Base-by-base conservation (phyloP, 169 alveolate species). In the Miamiensis avidus region DNA sequence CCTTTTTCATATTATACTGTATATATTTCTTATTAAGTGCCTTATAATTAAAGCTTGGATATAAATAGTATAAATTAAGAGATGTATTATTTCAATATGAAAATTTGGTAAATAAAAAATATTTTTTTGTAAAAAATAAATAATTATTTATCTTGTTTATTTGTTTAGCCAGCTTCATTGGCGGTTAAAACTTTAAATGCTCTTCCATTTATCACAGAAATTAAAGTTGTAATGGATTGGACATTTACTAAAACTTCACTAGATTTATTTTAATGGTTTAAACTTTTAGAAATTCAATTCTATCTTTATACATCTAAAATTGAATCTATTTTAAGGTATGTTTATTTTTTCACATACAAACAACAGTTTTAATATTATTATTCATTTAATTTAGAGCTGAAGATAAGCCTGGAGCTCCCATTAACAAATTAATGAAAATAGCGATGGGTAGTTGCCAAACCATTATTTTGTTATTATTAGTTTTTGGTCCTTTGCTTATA, bases 161-260 rank as follows among this genome's bases (percentile, higher is more conserved):
- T 65, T 0, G 25, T 28, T 29, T 65, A n/a, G 29, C 31, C 26
- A 30, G 26, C 15, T 1, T 29, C 0, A 65, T 31, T 76, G 73
- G 33, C 81, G 88, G 78, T 91, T 76, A 86, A 91, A 78, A 82
- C 85, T 6, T 95, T 88, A 85, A 87, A 89, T 34, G 91, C 89
- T 27, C 90, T 94, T 31, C 99, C 99, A 30, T 95, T 97, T 78
- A 49, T 95, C 29, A 90, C 88, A 88, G 98, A 97, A 87, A 83
- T 97, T 31, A 93, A 94, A 73, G 91, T 92, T 27, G 88, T 96
- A 29, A 89, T 94, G 82, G 99, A 97, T 91, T 97, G 98, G 97
- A 91, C 98, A 33, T 93, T 93, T 73, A 93, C 97, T 20, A 34
- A 85, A 64, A 97, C 99, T n/a, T 85, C 97, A 1, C 89, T 97